Base-by-base conservation (phyloP, 2,329 filamentous ascomycete genomes). In the Fusarium albidum region DNA sequence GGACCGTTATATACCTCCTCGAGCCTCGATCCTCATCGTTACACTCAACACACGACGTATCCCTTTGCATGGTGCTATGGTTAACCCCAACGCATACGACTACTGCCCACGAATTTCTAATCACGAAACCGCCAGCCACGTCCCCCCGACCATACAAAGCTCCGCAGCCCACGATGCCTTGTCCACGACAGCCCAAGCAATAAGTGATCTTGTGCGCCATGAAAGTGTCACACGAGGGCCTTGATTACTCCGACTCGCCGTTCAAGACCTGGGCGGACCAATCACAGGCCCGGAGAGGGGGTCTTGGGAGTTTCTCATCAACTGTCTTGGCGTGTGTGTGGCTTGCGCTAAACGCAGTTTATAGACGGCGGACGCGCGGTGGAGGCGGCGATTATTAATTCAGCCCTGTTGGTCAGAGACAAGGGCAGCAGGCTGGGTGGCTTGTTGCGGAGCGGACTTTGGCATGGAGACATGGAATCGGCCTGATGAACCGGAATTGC, bases 401-500 rank as follows among this genome's bases (percentile, higher is more conserved):
- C 59, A 52, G 33, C 57, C 35, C 28, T 28, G 31, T 15, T 25
- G 15, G 29, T 34, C 5, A 21, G 7, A 21, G 21, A 21, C n/a
- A n/a, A n/a, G 7, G 21, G 21, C 7, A 21, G 21, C 27, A 18
- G 6, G n/a, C 12, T 27, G 32, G 17, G 40, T 38, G 17, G 25
- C 27, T 31, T 21, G n/a, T 26, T 53, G 63, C 61, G 61, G 59
- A 59, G 63, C 63, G 61, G 61, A 66, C 63, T 66, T 66, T n/a
- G n/a, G 43, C 38, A 35, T 32, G n/a, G 34, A 13, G 17, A 18
- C 6, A 27, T 45, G 38, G 14, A 18, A 18, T 9, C 15, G n/a
- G 21, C 27, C 15, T 7, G 8, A 13, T 29, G 27, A 28, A 29
- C 26, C 11, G 9, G 25, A n/a, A 10, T 6, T 25, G n/a, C 6